phyloP scores from a whole-genome alignment of 139 green algal genomes.

The Tetraselmis striata region DNA sequence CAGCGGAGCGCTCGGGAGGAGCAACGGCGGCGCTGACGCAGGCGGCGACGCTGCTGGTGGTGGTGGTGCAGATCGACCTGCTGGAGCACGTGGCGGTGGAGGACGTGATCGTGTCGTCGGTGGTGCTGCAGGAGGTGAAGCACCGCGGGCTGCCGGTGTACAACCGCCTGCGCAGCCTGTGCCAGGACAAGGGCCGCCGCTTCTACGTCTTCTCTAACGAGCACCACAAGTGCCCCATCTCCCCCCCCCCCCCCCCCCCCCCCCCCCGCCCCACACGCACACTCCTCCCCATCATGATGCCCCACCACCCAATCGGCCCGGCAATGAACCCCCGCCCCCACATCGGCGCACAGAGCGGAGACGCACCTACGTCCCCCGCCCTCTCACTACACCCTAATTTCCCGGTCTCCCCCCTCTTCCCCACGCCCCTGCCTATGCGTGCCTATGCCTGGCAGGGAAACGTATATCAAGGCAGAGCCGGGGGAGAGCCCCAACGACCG shows the following conservation, averaged over 20 bases:
- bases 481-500: slow-evolving; percentile 90
- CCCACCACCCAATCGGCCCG: too few relatives aligned
- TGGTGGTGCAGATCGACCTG: slow-evolving; percentile 87
- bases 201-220: slow-evolving; percentile 98
- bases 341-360: too few relatives aligned
- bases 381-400: too few relatives aligned
- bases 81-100: slow-evolving; percentile 78
- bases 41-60: too few relatives aligned
- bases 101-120: slow-evolving; percentile 75
- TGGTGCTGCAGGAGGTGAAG: slow-evolving; percentile 75
- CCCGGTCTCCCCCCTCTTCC: too few relatives aligned
- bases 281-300: not conserved
- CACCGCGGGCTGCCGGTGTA: slow-evolving; percentile 68
- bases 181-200: slow-evolving; percentile 37
- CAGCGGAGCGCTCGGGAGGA: too few relatives aligned
- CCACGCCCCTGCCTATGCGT: too few relatives aligned
- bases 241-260: too few relatives aligned
- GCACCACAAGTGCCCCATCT: slow-evolving; percentile 55
- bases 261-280: not conserved
- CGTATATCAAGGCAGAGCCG: slow-evolving; percentile 49
- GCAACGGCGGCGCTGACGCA: too few relatives aligned
- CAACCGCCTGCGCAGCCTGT: slow-evolving; percentile 68
- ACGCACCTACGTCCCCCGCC: too few relatives aligned
- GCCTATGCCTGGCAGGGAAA: slow-evolving; percentile 58
- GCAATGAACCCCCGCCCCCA: too few relatives aligned